Evolutionary conservation across 1,139 yeast genomes (phyloP), one percentile per base, ranked within the genome.

Genomic region (Debaryomyces coudertii): DNA sequence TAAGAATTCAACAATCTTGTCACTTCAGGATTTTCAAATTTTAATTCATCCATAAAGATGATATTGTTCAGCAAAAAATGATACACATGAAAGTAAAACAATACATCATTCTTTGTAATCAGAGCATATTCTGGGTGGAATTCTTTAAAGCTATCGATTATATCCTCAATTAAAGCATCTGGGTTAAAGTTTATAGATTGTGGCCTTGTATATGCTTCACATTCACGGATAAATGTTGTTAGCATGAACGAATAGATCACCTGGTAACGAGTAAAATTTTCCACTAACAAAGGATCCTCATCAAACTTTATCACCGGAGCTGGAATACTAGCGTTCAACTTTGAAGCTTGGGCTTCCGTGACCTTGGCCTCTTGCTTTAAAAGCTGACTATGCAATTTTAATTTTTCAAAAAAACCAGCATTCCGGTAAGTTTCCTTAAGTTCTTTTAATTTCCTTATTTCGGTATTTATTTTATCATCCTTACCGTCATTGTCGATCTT

Each of bases 41-140:
- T 51, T 42, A 72, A 53, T 31, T 69, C 71, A 44, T 68, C 71
- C 48, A 67, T 56, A 44, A 56, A 61, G 9, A 62, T 58, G n/a
- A 61, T 45, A 41, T 60, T 62, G 49, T 70, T 69, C 52, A 65
- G 61, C 34, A 71, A 56, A 7, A 63, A 60, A 50, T 66, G 67
- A 52, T 57, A 69, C 12, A 69, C 53, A 46, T 62, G 66, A 52
- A 65, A 66, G 38, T 56, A 57, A 31, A 54, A 54, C 44, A 66
- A 55, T 7, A 71, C 63, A 30, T 69, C 74, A 11, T 61, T 60
- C 33, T 58, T 59, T 3, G 67, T 53, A 22, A 66, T 45, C 1
- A 65, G 61, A 8, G 41, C 52, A 39, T 52, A 42, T 16, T 52
- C 53, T 3, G 65, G 63, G 48, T 66, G 57, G 8, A 50, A 48